These are phyloP conservation scores for Nepenthes gracilis DNA, from an alignment of 148 eudicot species.

Conservation along the genomic window DNA sequence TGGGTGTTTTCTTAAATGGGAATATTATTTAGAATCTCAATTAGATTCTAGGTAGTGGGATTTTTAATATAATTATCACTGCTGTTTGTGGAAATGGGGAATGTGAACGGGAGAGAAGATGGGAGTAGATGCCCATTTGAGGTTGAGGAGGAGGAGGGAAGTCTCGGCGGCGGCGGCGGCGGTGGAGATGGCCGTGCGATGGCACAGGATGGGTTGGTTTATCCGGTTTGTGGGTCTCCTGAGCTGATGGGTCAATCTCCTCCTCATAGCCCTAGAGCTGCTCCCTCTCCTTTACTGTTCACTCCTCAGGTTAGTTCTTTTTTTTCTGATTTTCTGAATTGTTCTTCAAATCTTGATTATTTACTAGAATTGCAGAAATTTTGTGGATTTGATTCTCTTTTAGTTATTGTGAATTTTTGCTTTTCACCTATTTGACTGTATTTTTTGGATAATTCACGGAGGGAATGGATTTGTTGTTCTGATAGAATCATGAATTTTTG, in stretches of 20 bases:
- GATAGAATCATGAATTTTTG: no score
- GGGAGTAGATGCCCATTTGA: conserved; percentile 22
- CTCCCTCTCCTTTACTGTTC: conserved; percentile 68
- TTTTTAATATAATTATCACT: not conserved
- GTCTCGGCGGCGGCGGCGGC: not conserved
- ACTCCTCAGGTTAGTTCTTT: conserved; percentile 50
- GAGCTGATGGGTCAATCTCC: conserved; percentile 57
- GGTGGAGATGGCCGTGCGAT: not conserved
- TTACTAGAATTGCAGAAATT: not conserved
- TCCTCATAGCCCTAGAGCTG: conserved; percentile 56
- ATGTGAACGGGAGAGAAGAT: conserved; percentile 68
- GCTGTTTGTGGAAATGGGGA: conserved; percentile 37
- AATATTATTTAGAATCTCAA: not conserved
- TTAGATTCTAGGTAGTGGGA: not conserved
- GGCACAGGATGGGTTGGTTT: not conserved
- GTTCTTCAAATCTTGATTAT: not conserved
- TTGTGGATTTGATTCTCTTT: not conserved
- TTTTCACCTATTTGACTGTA: no score
- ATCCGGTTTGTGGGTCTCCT: conserved; percentile 5
- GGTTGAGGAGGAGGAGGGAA: conserved; percentile 20
- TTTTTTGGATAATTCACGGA: no score
- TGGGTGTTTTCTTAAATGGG: not conserved
- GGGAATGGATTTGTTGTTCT: no score
- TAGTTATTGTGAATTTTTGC: no score
- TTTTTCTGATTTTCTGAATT: not conserved